Percentiles rank a stretch among this genome's conserved stretches.
Conservation (phyloP, 2,329 filamentous ascomycete species). For the Colletotrichum costaricense region DNA sequence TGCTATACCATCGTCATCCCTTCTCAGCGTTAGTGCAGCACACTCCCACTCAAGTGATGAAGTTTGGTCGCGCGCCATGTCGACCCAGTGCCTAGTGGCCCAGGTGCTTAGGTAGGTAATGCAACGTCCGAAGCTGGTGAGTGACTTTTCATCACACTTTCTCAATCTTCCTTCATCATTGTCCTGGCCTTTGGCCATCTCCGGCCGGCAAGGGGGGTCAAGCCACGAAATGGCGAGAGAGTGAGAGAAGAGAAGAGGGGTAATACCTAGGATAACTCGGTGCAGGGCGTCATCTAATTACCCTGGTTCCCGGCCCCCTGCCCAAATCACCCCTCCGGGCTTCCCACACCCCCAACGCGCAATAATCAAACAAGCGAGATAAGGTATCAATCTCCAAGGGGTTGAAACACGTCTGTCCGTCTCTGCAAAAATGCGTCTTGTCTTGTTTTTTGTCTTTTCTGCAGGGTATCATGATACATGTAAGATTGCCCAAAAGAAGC, state of each 20-base stretch:
- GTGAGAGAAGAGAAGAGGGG: constrained; percentile 18
- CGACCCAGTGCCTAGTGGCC: background rate
- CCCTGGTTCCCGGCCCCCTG: constrained; percentile 5
- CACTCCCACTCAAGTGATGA: background rate
- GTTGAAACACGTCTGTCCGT: constrained; percentile 27
- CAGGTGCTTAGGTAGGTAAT: background rate
- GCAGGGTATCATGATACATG: constrained; percentile 36
- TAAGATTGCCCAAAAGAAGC: constrained; percentile 27
- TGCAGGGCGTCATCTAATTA: constrained; percentile 11
- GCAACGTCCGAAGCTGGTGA: constrained; percentile 1
- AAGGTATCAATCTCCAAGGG: constrained; percentile 30
- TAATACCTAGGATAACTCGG: background rate
- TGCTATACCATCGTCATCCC: background rate
- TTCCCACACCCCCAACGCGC: constrained; percentile 1
- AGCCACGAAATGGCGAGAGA: background rate
- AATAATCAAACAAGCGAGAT: constrained; percentile 37
- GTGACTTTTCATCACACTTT: constrained; percentile 4
- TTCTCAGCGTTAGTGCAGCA: background rate
- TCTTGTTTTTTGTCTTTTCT: constrained; percentile 29
- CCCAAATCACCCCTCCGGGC: constrained; percentile 1
- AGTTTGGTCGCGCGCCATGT: background rate
- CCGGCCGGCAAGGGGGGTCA: background rate
- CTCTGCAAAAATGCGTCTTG: constrained; percentile 15
- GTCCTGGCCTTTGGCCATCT: background rate
- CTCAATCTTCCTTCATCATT: background rate